Percentiles rank a stretch among this genome's conserved stretches.
Conservation (phyloP, 208 protist genomes). For the Trypanosoma theileri region DNA sequence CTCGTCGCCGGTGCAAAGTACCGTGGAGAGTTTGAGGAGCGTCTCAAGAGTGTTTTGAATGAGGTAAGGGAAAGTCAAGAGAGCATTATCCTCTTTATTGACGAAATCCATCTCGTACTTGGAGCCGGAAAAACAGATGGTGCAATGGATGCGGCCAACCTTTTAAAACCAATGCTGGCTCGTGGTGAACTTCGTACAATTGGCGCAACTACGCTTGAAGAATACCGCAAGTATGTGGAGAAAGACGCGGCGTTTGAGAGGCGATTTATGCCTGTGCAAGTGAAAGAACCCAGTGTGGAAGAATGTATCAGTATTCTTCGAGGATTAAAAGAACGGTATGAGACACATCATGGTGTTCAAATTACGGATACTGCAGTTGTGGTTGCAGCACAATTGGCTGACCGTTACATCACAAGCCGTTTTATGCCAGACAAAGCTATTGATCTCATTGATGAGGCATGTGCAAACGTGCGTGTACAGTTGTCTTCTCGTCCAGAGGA, state of each 20-base stretch:
- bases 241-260: conserved; percentile 98
- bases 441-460: conserved; percentile 98
- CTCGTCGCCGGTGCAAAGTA: conserved; percentile 99
- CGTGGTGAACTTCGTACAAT: conserved; percentile 96
- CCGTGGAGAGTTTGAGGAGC: conserved; percentile 99
- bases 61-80: conserved; percentile 95
- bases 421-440: conserved; percentile 99
- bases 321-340: conserved; percentile 93
- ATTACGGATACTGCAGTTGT: conserved; percentile 92
- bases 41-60: conserved; percentile 99
- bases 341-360: conserved; percentile 89
- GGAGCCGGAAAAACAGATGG: conserved; percentile 94
- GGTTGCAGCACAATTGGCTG: conserved; percentile 81
- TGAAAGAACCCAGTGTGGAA: conserved; percentile 95
- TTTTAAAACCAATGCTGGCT: conserved; percentile 98
- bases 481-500: conserved; percentile 95
- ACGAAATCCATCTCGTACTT: conserved; percentile 99
- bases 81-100: conserved; percentile 99
- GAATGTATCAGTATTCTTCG: conserved; percentile 98
- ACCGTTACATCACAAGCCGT: conserved; percentile 96
- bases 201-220: conserved; percentile 97
- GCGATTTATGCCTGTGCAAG: conserved; percentile 97
- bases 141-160: conserved; percentile 97
- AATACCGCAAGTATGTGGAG: conserved; percentile 98
- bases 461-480: conserved; percentile 91